phyloP scores from a whole-genome alignment of 305 asterid genomes.

The Fraxinus dipetala region DNA sequence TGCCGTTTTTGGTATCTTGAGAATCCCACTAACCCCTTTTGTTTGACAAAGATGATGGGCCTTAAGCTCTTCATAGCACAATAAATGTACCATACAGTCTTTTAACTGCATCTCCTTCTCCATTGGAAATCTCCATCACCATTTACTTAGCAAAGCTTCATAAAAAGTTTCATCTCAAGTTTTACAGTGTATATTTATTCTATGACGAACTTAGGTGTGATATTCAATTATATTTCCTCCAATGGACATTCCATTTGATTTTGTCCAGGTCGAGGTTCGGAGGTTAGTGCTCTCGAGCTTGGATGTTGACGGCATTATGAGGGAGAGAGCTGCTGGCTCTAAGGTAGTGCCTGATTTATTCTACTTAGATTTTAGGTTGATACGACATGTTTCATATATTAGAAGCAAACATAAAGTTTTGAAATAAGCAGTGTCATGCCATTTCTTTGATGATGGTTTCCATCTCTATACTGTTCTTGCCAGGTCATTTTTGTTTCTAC shows the following conservation, averaged over 20 bases:
- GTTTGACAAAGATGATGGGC: not conserved
- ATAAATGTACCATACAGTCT: not conserved
- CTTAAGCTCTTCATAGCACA: not conserved
- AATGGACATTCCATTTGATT: slow-evolving; percentile 12
- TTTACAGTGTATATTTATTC: not conserved
- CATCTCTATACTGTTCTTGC: not conserved
- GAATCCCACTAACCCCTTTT: not conserved
- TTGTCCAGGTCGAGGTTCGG: slow-evolving; percentile 67
- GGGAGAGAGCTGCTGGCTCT: slow-evolving; percentile 54
- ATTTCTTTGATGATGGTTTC: not conserved
- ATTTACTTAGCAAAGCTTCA: not conserved
- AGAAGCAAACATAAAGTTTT: not conserved
- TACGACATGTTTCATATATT: not conserved
- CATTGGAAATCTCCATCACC: not conserved
- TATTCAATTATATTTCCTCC: slow-evolving; percentile 4
- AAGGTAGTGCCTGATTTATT: slow-evolving; percentile 41
- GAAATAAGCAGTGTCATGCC: not conserved
- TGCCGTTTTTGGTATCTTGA: not conserved
- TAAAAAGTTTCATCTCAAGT: not conserved
- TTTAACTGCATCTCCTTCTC: not conserved
- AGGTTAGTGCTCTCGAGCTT: slow-evolving; percentile 59
- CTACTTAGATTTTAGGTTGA: not conserved
- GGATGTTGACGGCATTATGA: slow-evolving; percentile 52
- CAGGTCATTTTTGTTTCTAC: not conserved
- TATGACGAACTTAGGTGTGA: not conserved